Base-by-base conservation (phyloP, 257 asterid species). In the Forsythia suspensa region DNA sequence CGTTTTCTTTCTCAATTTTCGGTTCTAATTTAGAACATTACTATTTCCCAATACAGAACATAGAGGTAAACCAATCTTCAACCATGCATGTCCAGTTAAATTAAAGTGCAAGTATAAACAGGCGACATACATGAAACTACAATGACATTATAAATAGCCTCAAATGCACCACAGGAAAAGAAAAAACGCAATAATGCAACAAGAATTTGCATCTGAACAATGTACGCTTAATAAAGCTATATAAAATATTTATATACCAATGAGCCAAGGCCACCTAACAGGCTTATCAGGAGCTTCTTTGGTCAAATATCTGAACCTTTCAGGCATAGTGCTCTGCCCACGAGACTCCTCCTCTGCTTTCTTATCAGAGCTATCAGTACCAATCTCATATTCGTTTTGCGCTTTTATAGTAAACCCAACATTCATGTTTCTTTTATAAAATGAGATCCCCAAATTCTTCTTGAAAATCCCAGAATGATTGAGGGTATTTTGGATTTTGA, bases 301-400 rank as follows among this genome's bases (percentile, higher is more conserved):
- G n/a, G 90, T 83, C 90, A 91, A 87, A 71, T 83, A 82, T 82
- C 96, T 85, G 87, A 92, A 94, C 81, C 95, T 92, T 12, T 92
- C 95, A 0, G 97, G 98, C 97, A 92, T 91, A 52, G 90, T 89
- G 78, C 96, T 92, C 86, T 83, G 83, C 71, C 94, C 97, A 51
- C 95, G 88, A 52, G 79, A 89, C 71, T 83, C 92, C 72, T 44
- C 74, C 71, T 91, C 97, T 77, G 83, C 90, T 78, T 87, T 52
- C 51, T 81, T 66, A 4, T 80, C 82, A 75, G 20, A 84, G 4
- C 21, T 40, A 18, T 76, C 59, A 15, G 77, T 80, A 34, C 36
- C 61, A 76, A 44, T 84, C 34, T 36, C 92, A 75, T 75, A 80
- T 71, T 80, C 83, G 70, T 76, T 81, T 77, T 86, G 86, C 12